Evolutionary conservation across 1,284 basidiomycete species (phyloP).

Genomic region (Puccinia polysora): DNA sequence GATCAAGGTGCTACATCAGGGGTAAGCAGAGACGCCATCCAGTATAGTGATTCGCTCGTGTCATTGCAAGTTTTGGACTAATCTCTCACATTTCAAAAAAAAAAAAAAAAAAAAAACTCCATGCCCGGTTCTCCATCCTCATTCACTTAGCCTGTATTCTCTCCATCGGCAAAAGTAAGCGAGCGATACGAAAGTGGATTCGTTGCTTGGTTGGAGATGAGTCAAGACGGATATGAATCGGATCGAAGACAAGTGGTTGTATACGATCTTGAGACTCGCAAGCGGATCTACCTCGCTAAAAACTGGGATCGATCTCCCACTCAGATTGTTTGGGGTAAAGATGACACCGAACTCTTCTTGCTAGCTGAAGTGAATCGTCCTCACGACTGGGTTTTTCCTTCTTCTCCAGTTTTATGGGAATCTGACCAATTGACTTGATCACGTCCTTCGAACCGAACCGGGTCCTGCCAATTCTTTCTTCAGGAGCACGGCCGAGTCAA

Average conservation of each 20-base stretch:
- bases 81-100: no score
- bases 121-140: no score
- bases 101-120: no score
- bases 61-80: no score
- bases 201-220: conserved; percentile 49
- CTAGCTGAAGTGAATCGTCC: conserved; percentile 42
- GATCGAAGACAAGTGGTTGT: conserved; percentile 47
- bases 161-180: conserved; percentile 7
- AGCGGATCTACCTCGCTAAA: conserved; percentile 22
- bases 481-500: conserved; percentile 39
- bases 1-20: conserved; percentile 39
- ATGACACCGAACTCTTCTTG: conserved; percentile 35
- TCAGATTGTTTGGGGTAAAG: conserved; percentile 35
- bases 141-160: conserved; percentile 43
- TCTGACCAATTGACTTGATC: conserved; percentile 43
- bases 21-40: no score
- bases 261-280: conserved; percentile 35
- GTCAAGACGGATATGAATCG: conserved; percentile 48
- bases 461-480: background rate
- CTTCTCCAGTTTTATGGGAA: no score
- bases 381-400: no score
- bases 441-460: background rate
- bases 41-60: no score
- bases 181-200: conserved; percentile 37
- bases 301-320: conserved; percentile 48